Evolutionary conservation across 768 basidiomycete species (phyloP).

Genomic region (Rhizopogon vesiculosus): DNA sequence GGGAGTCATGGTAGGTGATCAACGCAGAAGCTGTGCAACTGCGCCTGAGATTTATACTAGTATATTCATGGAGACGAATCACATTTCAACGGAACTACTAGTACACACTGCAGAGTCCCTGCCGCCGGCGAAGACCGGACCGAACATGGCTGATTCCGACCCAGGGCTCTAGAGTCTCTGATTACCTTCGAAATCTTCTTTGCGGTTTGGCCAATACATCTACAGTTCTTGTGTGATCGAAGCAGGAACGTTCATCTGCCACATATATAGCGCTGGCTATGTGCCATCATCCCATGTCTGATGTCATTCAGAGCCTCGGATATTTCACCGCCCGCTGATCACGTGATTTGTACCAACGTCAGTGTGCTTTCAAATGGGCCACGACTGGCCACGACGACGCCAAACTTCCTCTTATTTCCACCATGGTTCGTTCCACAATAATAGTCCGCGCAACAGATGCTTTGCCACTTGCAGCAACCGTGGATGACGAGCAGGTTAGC

Average conservation of each 20-base stretch:
- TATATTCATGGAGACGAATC: not conserved
- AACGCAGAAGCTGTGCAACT: no score
- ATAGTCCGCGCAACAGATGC: constrained; percentile 84
- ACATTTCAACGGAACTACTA: not conserved
- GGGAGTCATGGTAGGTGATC: constrained; percentile 23
- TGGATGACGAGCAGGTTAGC: constrained; percentile 92
- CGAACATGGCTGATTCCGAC: not conserved
- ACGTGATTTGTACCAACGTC: constrained; percentile 3
- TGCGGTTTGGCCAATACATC: no score
- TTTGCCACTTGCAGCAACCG: constrained; percentile 89
- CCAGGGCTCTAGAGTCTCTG: no score
- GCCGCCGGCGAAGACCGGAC: not conserved
- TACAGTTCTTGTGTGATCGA: no score
- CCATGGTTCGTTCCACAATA: constrained; percentile 85
- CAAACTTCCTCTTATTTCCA: constrained; percentile 1
- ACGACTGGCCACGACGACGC: not conserved
- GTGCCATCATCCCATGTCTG: no score
- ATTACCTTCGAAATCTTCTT: not conserved
- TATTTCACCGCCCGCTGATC: not conserved
- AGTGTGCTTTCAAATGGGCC: not conserved
- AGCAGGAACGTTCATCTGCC: no score
- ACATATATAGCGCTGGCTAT: no score
- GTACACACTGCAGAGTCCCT: no score
- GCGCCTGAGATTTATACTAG: not conserved
- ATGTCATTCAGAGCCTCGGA: no score